Base-by-base conservation (phyloP, 768 basidiomycete genomes). In the Leccinum boreale region DNA sequence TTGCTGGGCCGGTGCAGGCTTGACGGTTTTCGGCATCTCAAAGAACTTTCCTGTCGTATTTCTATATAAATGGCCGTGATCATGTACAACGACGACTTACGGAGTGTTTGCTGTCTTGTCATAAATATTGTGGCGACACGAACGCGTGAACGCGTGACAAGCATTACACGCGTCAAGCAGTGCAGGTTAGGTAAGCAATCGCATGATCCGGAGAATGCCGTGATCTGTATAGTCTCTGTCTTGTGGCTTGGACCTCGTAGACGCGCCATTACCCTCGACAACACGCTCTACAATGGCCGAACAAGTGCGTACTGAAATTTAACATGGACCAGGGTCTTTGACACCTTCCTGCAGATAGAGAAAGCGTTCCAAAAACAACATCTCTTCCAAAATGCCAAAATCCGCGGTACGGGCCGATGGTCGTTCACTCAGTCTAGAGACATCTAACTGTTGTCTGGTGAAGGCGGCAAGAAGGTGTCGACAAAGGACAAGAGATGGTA, bases 401-500 rank as follows among this genome's bases (percentile, higher is more conserved):
- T 85, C 65, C 87, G 87, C 71, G 91, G 94, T 95, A 77, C 71
- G 92, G 85, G 58, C 56, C 48, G 58, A 56, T 53, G 46, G 21
- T 59, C 45, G 28, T 56, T 56, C 29, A 26, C 58, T 50, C 56
- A 17, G 44, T 42, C 45, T 21, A 33, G 12, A 35, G 45, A 59
- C 55, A 66, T 60, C 60, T 52, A 33, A 55, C 48, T n/a, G 24
- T 45, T 26, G 17, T 56, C 53, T 50, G 52, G 35, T 59, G 24
- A 73, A 71, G 94, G 81, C 70, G 86, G 88, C 67, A 93, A 93
- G 83, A 96, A 96, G 82, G 81, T 94, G 65, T 83, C 88, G 52
- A 93, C 94, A 66, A 97, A 89, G 84, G 90, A 93, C 65, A 97
- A 89, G 85, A 83, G 97, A 74, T 99, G 97, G 96, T 97, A 91